Conservation (phyloP, 106 monocot genomes). For the Dendrobium nobile region DNA sequence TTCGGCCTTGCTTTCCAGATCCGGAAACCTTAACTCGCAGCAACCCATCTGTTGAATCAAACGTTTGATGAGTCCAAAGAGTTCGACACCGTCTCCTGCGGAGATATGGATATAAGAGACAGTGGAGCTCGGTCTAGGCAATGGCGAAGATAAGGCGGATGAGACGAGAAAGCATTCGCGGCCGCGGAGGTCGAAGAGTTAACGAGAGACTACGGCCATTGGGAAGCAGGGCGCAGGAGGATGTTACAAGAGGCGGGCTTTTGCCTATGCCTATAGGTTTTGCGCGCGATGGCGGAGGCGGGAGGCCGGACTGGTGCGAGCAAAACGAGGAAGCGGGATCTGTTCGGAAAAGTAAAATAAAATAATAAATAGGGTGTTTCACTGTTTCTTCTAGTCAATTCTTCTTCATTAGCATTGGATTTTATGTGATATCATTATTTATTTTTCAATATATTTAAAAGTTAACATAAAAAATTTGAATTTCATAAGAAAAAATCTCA, state of each 20-base stretch:
- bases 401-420: no score
- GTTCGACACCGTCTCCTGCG: neutral
- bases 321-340: neutral
- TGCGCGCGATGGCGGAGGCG: neutral
- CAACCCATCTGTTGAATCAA: neutral
- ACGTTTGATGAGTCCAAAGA: constrained; percentile 2
- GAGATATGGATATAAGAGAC: neutral
- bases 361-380: no score
- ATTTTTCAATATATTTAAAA: no score
- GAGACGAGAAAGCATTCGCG: neutral
- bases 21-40: constrained; percentile 1
- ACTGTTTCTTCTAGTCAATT: no score
- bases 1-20: constrained; percentile 3
- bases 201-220: neutral
- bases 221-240: neutral
- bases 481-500: no score
- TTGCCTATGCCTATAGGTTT: neutral
- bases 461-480: no score
- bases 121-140: neutral
- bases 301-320: neutral
- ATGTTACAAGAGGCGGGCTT: neutral
- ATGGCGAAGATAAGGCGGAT: neutral
- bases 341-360: neutral
- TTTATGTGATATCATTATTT: no score
- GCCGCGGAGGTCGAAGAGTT: neutral